A percentile compares a stretch with the other conserved stretches of the same genome.
phyloP scores from a whole-genome alignment of 1,139 yeast species.

The Nakaseomyces bracarensis region DNA sequence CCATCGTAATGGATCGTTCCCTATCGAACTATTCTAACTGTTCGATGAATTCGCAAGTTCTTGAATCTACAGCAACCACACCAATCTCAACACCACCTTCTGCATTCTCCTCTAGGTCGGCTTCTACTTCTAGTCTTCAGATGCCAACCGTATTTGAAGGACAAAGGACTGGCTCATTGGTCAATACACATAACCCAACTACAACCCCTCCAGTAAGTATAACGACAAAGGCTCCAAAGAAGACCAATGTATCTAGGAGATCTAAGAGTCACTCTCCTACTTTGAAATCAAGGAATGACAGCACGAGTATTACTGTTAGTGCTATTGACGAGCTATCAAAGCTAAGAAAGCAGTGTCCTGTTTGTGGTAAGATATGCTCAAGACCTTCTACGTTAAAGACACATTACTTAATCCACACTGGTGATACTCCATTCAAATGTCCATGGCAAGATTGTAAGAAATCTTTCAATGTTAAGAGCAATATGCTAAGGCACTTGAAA shows the following conservation, averaged over 20 bases:
- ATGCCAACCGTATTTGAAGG: constrained; percentile 6
- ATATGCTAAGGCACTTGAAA: constrained; percentile 70
- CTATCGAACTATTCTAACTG: constrained; percentile 5
- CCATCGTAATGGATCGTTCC: constrained; percentile 4
- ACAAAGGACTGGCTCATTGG: constrained; percentile 1
- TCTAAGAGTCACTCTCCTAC: constrained; percentile 4
- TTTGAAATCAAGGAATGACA: not conserved
- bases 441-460: constrained; percentile 65
- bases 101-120: constrained; percentile 3
- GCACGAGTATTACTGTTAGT: not conserved
- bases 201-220: not conserved
- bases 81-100: constrained; percentile 6
- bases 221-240: not conserved
- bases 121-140: not conserved
- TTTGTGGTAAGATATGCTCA: constrained; percentile 72
- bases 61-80: not conserved
- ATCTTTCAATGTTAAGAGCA: constrained; percentile 69
- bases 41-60: not conserved
- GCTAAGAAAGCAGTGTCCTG: constrained; percentile 40
- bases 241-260: not conserved
- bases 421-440: constrained; percentile 76
- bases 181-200: not conserved
- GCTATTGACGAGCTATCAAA: constrained; percentile 9
- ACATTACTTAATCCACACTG: constrained; percentile 79
- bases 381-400: constrained; percentile 79